These are phyloP conservation scores for Mrakia gelida DNA, from an alignment of 768 basidiomycete genomes.

Conservation along the genomic window DNA sequence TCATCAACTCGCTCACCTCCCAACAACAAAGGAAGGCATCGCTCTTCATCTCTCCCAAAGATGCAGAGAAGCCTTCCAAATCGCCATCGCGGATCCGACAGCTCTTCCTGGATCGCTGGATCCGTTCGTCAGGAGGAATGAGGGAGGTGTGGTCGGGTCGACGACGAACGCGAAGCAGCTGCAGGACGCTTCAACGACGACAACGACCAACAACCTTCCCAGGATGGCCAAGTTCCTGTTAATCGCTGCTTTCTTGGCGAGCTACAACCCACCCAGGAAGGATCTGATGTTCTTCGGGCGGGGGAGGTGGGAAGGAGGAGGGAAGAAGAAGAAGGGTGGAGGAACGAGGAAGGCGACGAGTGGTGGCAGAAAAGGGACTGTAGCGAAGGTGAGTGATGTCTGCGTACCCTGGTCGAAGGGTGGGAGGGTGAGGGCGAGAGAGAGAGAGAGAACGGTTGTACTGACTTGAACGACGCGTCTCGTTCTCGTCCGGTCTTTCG, in stretches of 20 bases:
- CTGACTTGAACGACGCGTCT: neutral
- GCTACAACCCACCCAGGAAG: constrained; percentile 20
- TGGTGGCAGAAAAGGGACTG: constrained; percentile 3
- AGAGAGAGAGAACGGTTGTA: too few relatives aligned
- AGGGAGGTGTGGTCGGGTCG: neutral
- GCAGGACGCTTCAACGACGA: neutral
- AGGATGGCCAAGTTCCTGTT: constrained; percentile 23
- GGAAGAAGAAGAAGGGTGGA: constrained; percentile 21
- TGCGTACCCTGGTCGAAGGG: too few relatives aligned
- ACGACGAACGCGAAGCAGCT: neutral
- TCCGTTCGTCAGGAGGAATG: neutral
- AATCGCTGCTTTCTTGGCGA: constrained; percentile 25
- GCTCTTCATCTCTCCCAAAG: constrained; percentile 12
- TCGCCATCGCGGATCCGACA: constrained; percentile 23
- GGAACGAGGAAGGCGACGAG: constrained; percentile 10
- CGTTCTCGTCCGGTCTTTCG: neutral
- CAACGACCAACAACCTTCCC: neutral
- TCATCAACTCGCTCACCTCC: neutral
- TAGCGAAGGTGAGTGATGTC: constrained; percentile 1
- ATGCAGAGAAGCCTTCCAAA: constrained; percentile 12
- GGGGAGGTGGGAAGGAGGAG: constrained; percentile 23
- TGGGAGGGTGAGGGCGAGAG: too few relatives aligned
- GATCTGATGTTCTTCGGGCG: constrained; percentile 24
- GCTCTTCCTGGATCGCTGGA: constrained; percentile 12
- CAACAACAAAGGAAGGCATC: constrained; percentile 3